Evolutionary conservation across 768 basidiomycete genomes (phyloP), one percentile per base, ranked within the genome.

Genomic region (Tylopilus balloui): DNA sequence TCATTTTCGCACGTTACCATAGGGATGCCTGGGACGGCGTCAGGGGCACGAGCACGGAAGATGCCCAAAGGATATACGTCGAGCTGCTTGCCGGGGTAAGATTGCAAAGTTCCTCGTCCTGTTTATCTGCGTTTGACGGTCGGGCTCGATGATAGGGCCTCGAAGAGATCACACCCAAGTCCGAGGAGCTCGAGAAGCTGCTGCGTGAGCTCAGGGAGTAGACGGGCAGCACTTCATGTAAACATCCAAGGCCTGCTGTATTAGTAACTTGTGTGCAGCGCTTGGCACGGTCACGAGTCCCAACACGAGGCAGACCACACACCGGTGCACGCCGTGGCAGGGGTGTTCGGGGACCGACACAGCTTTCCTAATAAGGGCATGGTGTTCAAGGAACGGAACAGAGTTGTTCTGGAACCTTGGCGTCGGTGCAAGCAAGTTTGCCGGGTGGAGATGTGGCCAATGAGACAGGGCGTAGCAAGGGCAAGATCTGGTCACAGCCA

Each of bases 21-120:
- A 93, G 92, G 92, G 81, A 89, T 61, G 95, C 94, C 19, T 96
- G 92, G 91, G 77, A 82, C 11, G 62, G 55, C 3, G 75, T 86
- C 53, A 77, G 93, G 71, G 93, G 88, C 34, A 77, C 67, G 28
- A 74, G 80, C 38, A 76, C 81, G 69, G 90, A 91, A 61, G 83
- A 83, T 0, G 90, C 92, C 9, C 71, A 76, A 68, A 60, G 66
- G 54, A 72, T 79, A 64, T 98, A 97, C 59, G 89, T 95, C 47
- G 77, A 78, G 48, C 78, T 79, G 58, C 78, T 98, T 56, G 52
- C 86, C 50, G 71, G 76, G 73, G 93, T 88, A 58, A 52, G 76
- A 60, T 42, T 15, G 12, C 35, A 17, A 36, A 17, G 9, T 36
- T 27, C 37, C 15, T 23, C 29, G 12, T 32, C 21, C 43, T n/a